These are phyloP conservation scores for Aureobasidium sp. DNA, from an alignment of 2,329 filamentous ascomycete genomes.

Conservation along the genomic window DNA sequence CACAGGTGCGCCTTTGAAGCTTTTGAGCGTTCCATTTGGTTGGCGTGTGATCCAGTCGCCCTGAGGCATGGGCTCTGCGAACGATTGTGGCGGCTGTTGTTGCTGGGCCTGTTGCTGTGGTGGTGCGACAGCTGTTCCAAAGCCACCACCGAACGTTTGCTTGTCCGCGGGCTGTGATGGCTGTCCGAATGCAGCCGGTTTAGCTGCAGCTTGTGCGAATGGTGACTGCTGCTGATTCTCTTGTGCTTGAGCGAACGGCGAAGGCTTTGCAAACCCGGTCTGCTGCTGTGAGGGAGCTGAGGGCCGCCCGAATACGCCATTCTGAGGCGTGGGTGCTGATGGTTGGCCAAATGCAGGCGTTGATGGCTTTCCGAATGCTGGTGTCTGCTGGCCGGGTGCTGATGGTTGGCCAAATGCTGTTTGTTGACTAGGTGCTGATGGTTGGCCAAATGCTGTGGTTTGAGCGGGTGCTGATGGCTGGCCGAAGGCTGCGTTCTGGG, in stretches of 20 bases:
- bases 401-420: conserved; percentile 2
- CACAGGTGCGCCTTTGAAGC: conserved; percentile 4
- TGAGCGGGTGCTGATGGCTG: conserved; percentile 22
- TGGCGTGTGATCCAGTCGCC: conserved; percentile 8
- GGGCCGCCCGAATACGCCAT: conserved; percentile 25
- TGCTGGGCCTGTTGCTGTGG: neutral
- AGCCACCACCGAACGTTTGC: neutral
- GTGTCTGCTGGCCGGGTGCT: neutral
- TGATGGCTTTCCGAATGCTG: conserved; percentile 17
- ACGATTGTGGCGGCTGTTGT: neutral
- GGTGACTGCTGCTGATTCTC: conserved; percentile 16
- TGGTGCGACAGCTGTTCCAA: neutral
- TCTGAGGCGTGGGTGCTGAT: neutral
- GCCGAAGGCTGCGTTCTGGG: conserved; percentile 21
- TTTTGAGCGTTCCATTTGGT: neutral
- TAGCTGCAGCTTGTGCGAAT: conserved; percentile 17
- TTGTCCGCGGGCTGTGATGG: neutral
- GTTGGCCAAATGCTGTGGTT: conserved; percentile 21
- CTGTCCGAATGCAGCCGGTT: conserved; percentile 19
- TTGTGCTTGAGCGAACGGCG: conserved; percentile 13
- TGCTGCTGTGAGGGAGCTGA: conserved; percentile 17
- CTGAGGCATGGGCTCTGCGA: neutral
- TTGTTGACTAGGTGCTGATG: conserved; percentile 14
- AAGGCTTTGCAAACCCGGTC: conserved; percentile 17
- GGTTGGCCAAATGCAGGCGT: conserved; percentile 13